Evolutionary conservation across 2,329 filamentous ascomycete species (phyloP).

Genomic region (Aspergillus sp.): DNA sequence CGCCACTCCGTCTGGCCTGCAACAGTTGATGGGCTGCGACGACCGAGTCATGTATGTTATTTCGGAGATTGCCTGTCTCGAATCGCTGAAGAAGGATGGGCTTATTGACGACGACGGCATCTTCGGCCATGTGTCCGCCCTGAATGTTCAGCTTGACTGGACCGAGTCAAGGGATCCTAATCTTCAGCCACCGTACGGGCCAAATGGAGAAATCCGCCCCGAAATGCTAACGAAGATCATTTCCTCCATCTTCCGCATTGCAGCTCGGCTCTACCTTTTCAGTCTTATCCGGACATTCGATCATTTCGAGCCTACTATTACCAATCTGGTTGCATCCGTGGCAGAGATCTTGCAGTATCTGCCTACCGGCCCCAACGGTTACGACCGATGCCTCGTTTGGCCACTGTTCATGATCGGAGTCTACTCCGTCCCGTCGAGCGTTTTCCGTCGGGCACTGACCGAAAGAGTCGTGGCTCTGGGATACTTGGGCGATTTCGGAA

Average conservation of each 20-base stretch:
- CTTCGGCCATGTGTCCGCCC: slow-evolving; percentile 81
- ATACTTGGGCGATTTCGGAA: slow-evolving; percentile 74
- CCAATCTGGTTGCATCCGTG: slow-evolving; percentile 74
- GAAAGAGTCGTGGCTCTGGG: slow-evolving; percentile 73
- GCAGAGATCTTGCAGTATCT: slow-evolving; percentile 75
- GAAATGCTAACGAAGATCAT: slow-evolving; percentile 75
- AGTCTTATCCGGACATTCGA: slow-evolving; percentile 85
- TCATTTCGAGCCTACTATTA: slow-evolving; percentile 68
- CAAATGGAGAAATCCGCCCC: slow-evolving; percentile 62
- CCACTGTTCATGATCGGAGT: slow-evolving; percentile 85
- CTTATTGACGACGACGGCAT: slow-evolving; percentile 72
- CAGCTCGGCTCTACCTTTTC: slow-evolving; percentile 91
- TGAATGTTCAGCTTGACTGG: slow-evolving; percentile 78
- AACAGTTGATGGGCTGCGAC: slow-evolving; percentile 94
- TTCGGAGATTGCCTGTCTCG: slow-evolving; percentile 93
- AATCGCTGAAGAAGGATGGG: slow-evolving; percentile 76
- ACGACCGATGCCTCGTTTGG: slow-evolving; percentile 89
- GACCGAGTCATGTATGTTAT: slow-evolving; percentile 97
- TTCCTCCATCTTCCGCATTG: slow-evolving; percentile 83
- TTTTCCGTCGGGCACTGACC: slow-evolving; percentile 74
- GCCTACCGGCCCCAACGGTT: slow-evolving; percentile 75
- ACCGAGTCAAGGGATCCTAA: slow-evolving; percentile 61
- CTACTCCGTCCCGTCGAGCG: slow-evolving; percentile 68
- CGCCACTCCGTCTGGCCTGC: slow-evolving; percentile 67
- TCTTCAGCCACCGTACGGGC: slow-evolving; percentile 54